Evolutionary conservation across 148 eudicot species (phyloP), one percentile per base, ranked within the genome.

Genomic region (Salicornia ramosissima): DNA sequence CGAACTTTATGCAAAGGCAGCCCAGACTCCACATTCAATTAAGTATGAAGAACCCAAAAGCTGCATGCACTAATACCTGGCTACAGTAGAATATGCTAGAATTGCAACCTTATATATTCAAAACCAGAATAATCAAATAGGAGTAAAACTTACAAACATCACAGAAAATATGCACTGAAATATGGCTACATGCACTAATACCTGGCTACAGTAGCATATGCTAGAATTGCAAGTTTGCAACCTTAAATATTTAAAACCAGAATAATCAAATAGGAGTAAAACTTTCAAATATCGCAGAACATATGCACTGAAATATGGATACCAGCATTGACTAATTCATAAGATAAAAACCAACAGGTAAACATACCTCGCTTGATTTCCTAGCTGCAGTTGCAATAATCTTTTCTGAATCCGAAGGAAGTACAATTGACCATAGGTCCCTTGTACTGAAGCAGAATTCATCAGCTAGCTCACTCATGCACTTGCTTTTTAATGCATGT

Each of bases 331-430:
- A 43, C 47, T 45, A 25, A 42, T 42, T 40, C 26, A 11, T 12
- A 21, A 56, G 58, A 74, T 50, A 67, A 45, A 22, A 65, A 3
- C 7, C 4, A n/a, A 65, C 46, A 43, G 63, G 11, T 40, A 70
- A 59, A 64, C 45, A 46, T 78, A 95, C 99, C 97, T 95, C 99
- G 70, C 81, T 91, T 42, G 72, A 59, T 77, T 80, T 89, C 78
- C 91, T 83, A 16, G 87, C 80, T 51, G 83, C 82, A 31, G 97
- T 87, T 55, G 87, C 81, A 77, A 84, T 83, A 18, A 95, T 91
- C 85, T 86, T 95, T 81, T 95, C 99, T 0, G 97, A 82, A 28
- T 89, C 96, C 22, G 83, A 72, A 22, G 96, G 97, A 28, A 95
- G 83, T 60, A 95, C 84, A 77, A 95, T 77, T 39, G 99, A 89